Base-by-base conservation (phyloP, 2,329 filamentous ascomycete species). In the Colletotrichum endophyticum region DNA sequence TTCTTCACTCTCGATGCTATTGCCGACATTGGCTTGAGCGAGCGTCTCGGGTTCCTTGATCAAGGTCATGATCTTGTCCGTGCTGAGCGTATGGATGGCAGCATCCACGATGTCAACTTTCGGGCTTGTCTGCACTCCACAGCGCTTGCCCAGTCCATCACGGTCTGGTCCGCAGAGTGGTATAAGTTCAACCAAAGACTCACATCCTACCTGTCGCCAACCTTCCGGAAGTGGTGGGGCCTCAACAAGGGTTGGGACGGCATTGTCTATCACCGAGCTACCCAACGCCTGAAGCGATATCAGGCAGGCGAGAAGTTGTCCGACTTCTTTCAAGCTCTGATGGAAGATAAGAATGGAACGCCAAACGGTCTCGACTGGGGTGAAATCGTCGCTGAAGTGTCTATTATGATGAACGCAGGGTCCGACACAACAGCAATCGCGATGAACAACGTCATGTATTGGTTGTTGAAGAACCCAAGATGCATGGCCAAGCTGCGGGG, bases 1-100 rank as follows among this genome's bases (percentile, higher is more conserved):
- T 90, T 89, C 83, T 91, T 91, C 80, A 89, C 88, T 0, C 83
- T 91, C 19, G 89, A 92, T 75, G 89, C 89, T 4, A 91, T 91
- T 70, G 88, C 88, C 13, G 88, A 91, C 68, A 91, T 92, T 79
- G 90, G 89, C 2, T 82, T 91, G 1, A 87, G 84, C 3, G 86
- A 90, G 69, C 84, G 84, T n/a, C 84, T 91, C 3, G 87, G 88
- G 1, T 88, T 91, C 77, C 84, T 91, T 3, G 89, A 90, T 44
- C 80, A 82, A 27, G 90, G 89, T 3, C 81, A 87, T 69, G 89
- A 91, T 74, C 79, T 83, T 8, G 83, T 86, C 44, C 83, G 81
- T 5, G 87, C 85, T 5, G 84, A 88, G 71, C 79, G 82, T 6
- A 85, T 85, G 70, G 86, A 90, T 76, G 90, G 89, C 13, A 83